Base-by-base conservation (phyloP, 1,284 basidiomycete genomes). In the Fomitopsis betulina region DNA sequence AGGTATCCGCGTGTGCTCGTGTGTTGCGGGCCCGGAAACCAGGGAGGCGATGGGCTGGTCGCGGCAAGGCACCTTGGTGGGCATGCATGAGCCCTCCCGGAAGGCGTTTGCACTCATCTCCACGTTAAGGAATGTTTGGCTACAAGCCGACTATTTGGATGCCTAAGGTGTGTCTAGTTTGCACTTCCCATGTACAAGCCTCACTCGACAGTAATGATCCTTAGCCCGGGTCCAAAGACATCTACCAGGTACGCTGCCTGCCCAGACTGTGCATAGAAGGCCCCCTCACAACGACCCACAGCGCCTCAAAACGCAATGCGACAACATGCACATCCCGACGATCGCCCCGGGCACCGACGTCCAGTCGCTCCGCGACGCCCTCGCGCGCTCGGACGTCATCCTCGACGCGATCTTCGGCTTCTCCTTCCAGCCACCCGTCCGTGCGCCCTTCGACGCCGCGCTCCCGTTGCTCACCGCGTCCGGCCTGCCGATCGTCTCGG, bases 331-430 rank as follows among this genome's bases (percentile, higher is more conserved):
- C 37, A 93, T 98, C 59, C 81, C 80, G 1, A 83, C 87, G 7
- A 70, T 94, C 42, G 76, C 81, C 1, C 76, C 80, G 15, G 75
- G 81, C 4, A 72, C 75, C 19, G 82, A 85, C 50, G 64, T 73
- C 19, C 71, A 76, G n/a, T 65, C 76, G n/a, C 77, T 92, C 8
- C 70, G 72, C 38, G 68, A 74, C 30, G 84, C 83, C 0, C 75
- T 96, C 6, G 67, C 73, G 5, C 76, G 81, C 21, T 83, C 87
- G 1, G 94, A 98, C 72, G 87, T 98, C 33, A 82, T 99, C 17
- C 79, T 99, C 50, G 97, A 99, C 70, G 93, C 95, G 9, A 91
- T 99, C 62, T 99, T 99, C 66, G 96, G 97, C 4, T 99, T 99
- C 76, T 97, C 94, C 1, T 99, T 98, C 83, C 81, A 91, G 65